A percentile compares a stretch with the other conserved stretches of the same genome.
Evolutionary conservation across 208 protist species (phyloP).

Genomic region (Trypanosoma congolense): DNA sequence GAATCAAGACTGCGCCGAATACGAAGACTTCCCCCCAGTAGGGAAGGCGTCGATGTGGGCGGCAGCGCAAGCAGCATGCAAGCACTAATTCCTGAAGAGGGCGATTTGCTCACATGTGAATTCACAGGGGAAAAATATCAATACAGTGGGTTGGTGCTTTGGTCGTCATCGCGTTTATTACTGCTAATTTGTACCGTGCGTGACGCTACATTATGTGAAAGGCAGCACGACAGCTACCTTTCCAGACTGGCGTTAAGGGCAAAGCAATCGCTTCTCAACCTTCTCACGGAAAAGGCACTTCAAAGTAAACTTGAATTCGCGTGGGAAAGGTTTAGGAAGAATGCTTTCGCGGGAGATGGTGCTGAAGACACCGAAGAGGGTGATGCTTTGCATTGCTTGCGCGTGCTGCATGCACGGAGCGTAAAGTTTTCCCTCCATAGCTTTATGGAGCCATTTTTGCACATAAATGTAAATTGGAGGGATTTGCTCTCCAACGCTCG

Average conservation of each 20-base stretch:
- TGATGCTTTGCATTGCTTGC: slow-evolving; percentile 8
- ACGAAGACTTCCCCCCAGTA: slow-evolving; percentile 29
- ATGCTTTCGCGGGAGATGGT: not conserved
- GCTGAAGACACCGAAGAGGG: slow-evolving; percentile 1
- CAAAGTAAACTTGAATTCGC: slow-evolving; percentile 56
- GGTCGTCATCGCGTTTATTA: slow-evolving; percentile 59
- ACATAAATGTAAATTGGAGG: slow-evolving; percentile 10
- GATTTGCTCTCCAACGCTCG: not conserved
- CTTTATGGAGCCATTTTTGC: slow-evolving; percentile 10
- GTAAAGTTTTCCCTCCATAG: slow-evolving; percentile 1
- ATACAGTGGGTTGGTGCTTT: slow-evolving; percentile 63
- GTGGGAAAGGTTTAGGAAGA: slow-evolving; percentile 36
- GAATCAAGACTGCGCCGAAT: slow-evolving; percentile 57
- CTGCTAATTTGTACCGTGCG: slow-evolving; percentile 44
- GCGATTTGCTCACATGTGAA: slow-evolving; percentile 19
- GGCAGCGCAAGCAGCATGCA: slow-evolving; percentile 5
- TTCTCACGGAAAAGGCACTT: slow-evolving; percentile 69
- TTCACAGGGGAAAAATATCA: slow-evolving; percentile 40
- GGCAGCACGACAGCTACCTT: slow-evolving; percentile 34
- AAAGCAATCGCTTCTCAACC: slow-evolving; percentile 43
- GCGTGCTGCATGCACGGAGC: slow-evolving; percentile 6
- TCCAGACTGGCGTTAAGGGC: slow-evolving; percentile 33
- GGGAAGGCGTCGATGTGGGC: not conserved
- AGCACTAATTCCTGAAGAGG: slow-evolving; percentile 23
- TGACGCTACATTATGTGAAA: slow-evolving; percentile 17